A percentile compares a stretch with the other conserved stretches of the same genome.
These are phyloP conservation scores for Trametes polyzona DNA, from an alignment of 1,284 basidiomycete genomes.

Conservation along the genomic window DNA sequence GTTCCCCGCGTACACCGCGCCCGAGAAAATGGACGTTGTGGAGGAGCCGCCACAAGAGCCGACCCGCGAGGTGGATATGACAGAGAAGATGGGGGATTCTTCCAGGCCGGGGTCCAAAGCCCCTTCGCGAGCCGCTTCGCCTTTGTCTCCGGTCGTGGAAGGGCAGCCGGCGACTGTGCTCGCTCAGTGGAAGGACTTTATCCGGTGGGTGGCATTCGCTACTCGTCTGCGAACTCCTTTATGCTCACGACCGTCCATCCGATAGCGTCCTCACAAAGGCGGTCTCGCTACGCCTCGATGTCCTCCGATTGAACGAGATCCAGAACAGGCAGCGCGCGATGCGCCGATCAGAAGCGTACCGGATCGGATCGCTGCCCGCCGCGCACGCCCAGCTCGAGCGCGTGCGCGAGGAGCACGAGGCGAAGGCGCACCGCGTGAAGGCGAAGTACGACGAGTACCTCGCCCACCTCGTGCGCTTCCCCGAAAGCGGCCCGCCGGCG, in stretches of 20 bases:
- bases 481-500: constrained; percentile 6
- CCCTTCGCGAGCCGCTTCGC: neutral
- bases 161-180: neutral
- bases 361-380: constrained; percentile 13
- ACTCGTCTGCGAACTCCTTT: too few relatives aligned
- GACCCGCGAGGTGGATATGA: constrained; percentile 2
- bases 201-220: constrained; percentile 6
- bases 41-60: neutral
- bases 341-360: constrained; percentile 10
- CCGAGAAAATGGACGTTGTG: constrained; percentile 12
- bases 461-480: constrained; percentile 9
- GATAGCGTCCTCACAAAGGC: constrained; percentile 18
- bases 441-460: constrained; percentile 15
- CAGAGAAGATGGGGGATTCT: neutral
- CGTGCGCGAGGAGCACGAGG: constrained; percentile 8
- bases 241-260: neutral
- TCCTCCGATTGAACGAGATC: neutral
- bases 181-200: constrained; percentile 17
- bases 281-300: constrained; percentile 10
- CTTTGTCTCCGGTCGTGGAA: neutral
- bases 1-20: constrained; percentile 14
- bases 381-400: constrained; percentile 10
- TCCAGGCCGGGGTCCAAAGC: neutral
- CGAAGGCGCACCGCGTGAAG: neutral
- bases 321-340: constrained; percentile 11